phyloP scores from a whole-genome alignment of 2,329 filamentous ascomycete genomes.

The Trichoderma lentiforme region DNA sequence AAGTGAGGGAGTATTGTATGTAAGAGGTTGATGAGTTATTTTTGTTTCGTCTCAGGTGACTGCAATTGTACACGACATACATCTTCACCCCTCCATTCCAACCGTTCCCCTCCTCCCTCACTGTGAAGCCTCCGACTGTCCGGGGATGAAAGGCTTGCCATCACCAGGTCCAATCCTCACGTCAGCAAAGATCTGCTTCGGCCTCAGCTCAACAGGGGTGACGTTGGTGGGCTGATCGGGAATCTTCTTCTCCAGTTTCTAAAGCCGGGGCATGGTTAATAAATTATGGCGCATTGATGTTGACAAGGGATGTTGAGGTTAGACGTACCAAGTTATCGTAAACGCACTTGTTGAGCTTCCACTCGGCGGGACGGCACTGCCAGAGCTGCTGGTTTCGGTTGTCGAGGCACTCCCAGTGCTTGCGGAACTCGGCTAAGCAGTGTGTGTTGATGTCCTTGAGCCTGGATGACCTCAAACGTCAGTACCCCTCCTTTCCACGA shows the following conservation, averaged over 20 bases:
- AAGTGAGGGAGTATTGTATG: not conserved
- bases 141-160: conserved; percentile 42
- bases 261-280: not conserved
- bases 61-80: conserved; percentile 30
- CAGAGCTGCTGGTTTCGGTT: conserved; percentile 97
- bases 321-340: conserved; percentile 85
- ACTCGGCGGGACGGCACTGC: conserved; percentile 87
- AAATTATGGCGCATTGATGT: not conserved
- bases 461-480: conserved; percentile 42
- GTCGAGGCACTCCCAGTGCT: conserved; percentile 93
- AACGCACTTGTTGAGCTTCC: conserved; percentile 90
- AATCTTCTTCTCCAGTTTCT: conserved; percentile 80
- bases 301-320: not conserved
- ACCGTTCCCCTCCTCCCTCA: conserved; percentile 29
- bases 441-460: conserved; percentile 94
- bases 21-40: conserved; percentile 6
- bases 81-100: conserved; percentile 22
- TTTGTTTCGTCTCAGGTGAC: conserved; percentile 28
- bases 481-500: not conserved
- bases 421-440: conserved; percentile 86
- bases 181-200: conserved; percentile 60
- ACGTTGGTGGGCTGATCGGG: conserved; percentile 68
- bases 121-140: conserved; percentile 36
- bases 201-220: conserved; percentile 70
- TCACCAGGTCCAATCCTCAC: conserved; percentile 43